Evolutionary conservation across 495 filamentous ascomycete genomes (phyloP), one percentile per base, ranked within the genome.

Genomic region (Neurospora terricola): DNA sequence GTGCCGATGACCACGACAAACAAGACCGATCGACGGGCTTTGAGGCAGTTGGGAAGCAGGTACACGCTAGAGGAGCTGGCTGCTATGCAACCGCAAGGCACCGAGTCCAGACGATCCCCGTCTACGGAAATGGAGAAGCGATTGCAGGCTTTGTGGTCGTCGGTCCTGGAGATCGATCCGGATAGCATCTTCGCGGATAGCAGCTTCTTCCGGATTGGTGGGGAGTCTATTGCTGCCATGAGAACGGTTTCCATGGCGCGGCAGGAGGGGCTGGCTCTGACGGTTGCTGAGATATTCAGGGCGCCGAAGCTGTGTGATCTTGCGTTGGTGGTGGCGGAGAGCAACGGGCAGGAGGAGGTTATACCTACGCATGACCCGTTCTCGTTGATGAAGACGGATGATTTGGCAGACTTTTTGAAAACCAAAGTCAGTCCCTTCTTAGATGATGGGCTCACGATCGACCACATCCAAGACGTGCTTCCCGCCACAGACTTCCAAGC

Each of bases 211-310:
- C 83, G 81, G 5, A 81, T 91, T 14, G 91, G 91, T 16, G 91
- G 91, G 40, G 91, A 93, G 76, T 92, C 90, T 0, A 88, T 93
- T 71, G 86, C 87, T 10, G 90, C 90, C 0, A 92, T 93, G 85
- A 88, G 87, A 73, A 82, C 92, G 62, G 90, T 88, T n/a, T 84
- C 88, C 10, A 84, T 84, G 69, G 86, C 87, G 36, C 87, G 83
- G 38, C 76, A 74, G 5, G 81, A 84, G 27, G 86, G 86, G 1
- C 59, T 90, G 23, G 78, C 80, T 30, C 77, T 92, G 40, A 86
- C 86, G 1, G 88, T 91, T 5, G 85, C 86, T 1, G 77, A 79
- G 38, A 79, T 87, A 11, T 89, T 90, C 70, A 74, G 80, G 18
- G 75, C 83, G 40, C 84, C 86, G 7, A 84, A 81, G 9, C 84